Evolutionary conservation across 768 basidiomycete species (phyloP), one percentile per base, ranked within the genome.

Genomic region (Amanita muscaria): DNA sequence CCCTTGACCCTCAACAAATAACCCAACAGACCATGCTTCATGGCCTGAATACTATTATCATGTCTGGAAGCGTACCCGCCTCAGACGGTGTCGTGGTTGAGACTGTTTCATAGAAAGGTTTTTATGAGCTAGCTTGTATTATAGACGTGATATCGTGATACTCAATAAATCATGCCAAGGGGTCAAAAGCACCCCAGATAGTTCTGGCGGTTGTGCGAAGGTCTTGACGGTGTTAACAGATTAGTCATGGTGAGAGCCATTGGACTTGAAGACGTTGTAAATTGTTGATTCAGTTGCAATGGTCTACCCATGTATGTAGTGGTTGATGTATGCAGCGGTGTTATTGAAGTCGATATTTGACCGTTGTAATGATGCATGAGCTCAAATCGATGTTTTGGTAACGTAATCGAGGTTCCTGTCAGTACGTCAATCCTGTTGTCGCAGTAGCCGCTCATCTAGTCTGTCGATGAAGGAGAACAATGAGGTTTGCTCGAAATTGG

Each of bases 121-220:
- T 41, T 40, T 45, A 49, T 39, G 21, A 12, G 36, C 37, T 33
- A 11, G n/a, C 16, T 23, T 25, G 24, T 36, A 44, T 44, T 9
- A 15, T 23, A 36, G 6, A 21, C 10, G n/a, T n/a, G n/a, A n/a
- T n/a, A n/a, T 21, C 33, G 27, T 3, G 5, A 27, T 21, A 27
- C 34, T 44, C 38, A 34, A 30, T 22, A 40, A 40, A 18, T 46
- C 62, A 83, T 40, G 74, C 70, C 35, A 87, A 64, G 10, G 88
- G 88, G 65, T 90, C 88, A 56, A 90, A 90, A 58, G 86, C 88
- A 18, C 77, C 77, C 83, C 83, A 88, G 48, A 80, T 79, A 40
- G 35, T 59, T 55, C 76, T 73, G 9, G 72, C 63, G 9, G 74
- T 67, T 49, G n/a, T 77, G 76, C 22, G 73, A 57, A 23, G 79